Conservation (phyloP, 495 filamentous ascomycete species). For the Annulohypoxylon nitens region DNA sequence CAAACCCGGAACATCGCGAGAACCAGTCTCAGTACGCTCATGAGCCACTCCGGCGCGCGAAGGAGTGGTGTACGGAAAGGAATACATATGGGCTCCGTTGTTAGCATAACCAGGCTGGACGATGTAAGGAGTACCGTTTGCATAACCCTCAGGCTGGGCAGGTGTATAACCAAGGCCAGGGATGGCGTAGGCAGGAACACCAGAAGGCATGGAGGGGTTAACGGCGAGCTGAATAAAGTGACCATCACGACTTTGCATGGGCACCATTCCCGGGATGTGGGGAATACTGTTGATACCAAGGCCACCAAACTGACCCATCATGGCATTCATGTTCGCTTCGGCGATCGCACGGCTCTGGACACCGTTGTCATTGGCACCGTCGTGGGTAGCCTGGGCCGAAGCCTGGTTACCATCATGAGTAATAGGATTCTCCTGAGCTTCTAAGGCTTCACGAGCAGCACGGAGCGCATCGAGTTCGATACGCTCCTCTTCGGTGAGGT, state of each 20-base stretch:
- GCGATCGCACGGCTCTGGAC: slow-evolving; percentile 32
- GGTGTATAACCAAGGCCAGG: slow-evolving; percentile 47
- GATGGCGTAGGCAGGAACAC: slow-evolving; percentile 27
- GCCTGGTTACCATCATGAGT: slow-evolving; percentile 33
- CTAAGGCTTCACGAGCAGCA: background rate
- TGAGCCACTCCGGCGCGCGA: slow-evolving; percentile 56
- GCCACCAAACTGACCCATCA: slow-evolving; percentile 50
- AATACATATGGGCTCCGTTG: slow-evolving; percentile 42
- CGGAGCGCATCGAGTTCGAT: background rate
- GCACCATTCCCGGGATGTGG: slow-evolving; percentile 44
- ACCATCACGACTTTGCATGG: slow-evolving; percentile 53
- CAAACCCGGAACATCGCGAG: slow-evolving; percentile 67
- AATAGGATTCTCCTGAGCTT: background rate
- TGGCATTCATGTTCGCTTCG: slow-evolving; percentile 46
- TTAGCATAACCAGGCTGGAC: slow-evolving; percentile 39
- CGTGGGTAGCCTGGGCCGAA: slow-evolving; percentile 19
- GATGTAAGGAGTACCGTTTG: slow-evolving; percentile 41
- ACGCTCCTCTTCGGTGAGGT: background rate
- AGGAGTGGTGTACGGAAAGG: slow-evolving; percentile 66
- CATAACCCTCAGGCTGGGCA: slow-evolving; percentile 38
- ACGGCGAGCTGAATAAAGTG: slow-evolving; percentile 52
- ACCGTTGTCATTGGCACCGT: slow-evolving; percentile 23
- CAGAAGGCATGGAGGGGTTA: slow-evolving; percentile 42
- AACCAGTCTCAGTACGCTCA: slow-evolving; percentile 56
- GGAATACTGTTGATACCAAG: slow-evolving; percentile 46